These are phyloP conservation scores for Fusarium sp. DNA, from an alignment of 2,329 filamentous ascomycete species.

Conservation along the genomic window DNA sequence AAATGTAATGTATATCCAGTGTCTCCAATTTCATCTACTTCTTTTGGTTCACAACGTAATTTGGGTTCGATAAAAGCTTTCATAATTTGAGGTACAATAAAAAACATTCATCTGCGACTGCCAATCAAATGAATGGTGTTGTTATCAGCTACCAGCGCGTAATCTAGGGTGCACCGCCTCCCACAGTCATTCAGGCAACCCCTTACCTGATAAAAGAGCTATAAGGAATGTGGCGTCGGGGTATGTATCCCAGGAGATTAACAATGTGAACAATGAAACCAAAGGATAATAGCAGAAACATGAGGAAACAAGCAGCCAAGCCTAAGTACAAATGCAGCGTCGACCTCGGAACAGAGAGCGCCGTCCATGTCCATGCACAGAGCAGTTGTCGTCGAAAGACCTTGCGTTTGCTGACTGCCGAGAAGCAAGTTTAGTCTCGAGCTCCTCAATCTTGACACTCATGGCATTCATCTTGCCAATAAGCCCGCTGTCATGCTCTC, in stretches of 20 bases:
- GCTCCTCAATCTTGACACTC: background rate
- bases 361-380: background rate
- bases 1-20: rapidly evolving
- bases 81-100: rapidly evolving
- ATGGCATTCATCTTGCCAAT: background rate
- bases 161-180: too few relatives aligned
- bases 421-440: background rate
- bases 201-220: rapidly evolving
- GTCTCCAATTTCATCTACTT: rapidly evolving
- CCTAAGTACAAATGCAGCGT: background rate
- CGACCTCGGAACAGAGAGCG: background rate
- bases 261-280: rapidly evolving
- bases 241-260: rapidly evolving
- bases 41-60: rapidly evolving
- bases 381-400: background rate
- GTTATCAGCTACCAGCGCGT: too few relatives aligned
- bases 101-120: rapidly evolving
- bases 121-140: too few relatives aligned
- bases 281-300: rapidly evolving
- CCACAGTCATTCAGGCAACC: rapidly evolving
- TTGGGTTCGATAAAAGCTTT: rapidly evolving
- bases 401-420: rapidly evolving
- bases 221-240: rapidly evolving
- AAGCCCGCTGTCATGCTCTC: background rate
- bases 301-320: rapidly evolving